Base-by-base conservation (phyloP, 2,329 filamentous ascomycete genomes). In the Plenodomus lindquistii region DNA sequence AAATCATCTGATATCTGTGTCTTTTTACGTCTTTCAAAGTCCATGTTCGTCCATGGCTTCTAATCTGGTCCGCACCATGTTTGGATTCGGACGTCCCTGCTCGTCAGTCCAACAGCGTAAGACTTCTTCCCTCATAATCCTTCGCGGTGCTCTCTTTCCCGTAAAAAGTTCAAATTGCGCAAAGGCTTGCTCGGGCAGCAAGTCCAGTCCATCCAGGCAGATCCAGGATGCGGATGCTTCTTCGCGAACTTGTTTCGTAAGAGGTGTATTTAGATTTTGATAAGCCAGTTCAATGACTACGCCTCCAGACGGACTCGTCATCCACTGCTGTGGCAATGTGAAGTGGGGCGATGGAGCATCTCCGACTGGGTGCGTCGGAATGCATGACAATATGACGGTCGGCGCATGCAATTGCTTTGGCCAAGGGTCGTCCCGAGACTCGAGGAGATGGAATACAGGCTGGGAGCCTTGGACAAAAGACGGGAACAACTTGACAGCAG, bases 121-220 rank as follows among this genome's bases (percentile, higher is more conserved):
- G 5, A 87, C 84, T 59, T 85, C 85, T 31, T 82, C 76, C 50
- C 86, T 80, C 88, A 92, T 92, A 29, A 87, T 69, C 36, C 83
- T 76, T 17, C 88, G 80, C 1, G 87, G 87, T 13, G 87, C 87
- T 69, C 85, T 82, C 36, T 86, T 77, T 0, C 88, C 88, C 0
- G 88, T 91, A 66, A 92, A 90, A 1, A 91, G 73, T 69, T 92
- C 89, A 63, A 91, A 92, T 60, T 91, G 88, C 1, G 88, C 87
- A 67, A 88, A 89, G 0, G 86, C 88, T 65, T 91, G 88, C 65
- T 91, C 89, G 0, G 87, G 87, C 10, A 92, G 71, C 24, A 91
- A 77, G 57, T 92, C 88, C 15, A 92, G 73, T 0, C 88, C 88
- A 62, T 91, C 87, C 67, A 91, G 81, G 9, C 87, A 79, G 0